These are phyloP conservation scores for Teratosphaeria zuluensis DNA, from an alignment of 2,329 filamentous ascomycete species.

Conservation along the genomic window DNA sequence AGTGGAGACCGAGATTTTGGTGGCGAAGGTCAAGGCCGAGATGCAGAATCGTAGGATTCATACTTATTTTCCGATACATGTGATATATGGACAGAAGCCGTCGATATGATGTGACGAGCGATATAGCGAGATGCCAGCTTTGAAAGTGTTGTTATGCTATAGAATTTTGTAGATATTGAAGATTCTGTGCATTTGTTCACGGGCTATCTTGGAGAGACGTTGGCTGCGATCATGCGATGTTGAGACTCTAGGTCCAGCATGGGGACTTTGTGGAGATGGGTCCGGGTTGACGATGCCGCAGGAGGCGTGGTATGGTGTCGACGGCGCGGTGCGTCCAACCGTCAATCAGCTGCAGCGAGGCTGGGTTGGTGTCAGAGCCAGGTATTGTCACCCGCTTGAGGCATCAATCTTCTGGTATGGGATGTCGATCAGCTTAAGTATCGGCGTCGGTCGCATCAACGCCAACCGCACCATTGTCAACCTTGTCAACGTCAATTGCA, in stretches of 20 bases:
- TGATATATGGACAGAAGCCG: constrained; percentile 18
- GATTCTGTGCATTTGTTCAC: not conserved
- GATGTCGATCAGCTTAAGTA: too few species aligned
- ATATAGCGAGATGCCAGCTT: not conserved
- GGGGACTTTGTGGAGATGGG: not conserved
- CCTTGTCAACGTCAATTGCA: not conserved
- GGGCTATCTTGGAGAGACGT: too few species aligned
- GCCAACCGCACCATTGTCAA: not conserved
- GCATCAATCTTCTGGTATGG: too few species aligned
- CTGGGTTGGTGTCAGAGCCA: too few species aligned
- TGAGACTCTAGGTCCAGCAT: too few species aligned
- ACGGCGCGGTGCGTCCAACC: too few species aligned
- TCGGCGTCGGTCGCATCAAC: too few species aligned
- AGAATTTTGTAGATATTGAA: not conserved
- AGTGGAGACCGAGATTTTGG: constrained; percentile 19
- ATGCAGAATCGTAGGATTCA: constrained; percentile 18
- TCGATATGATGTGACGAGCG: not conserved
- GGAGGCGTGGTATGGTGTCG: not conserved
- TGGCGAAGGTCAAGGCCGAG: constrained; percentile 18
- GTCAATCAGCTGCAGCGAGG: not conserved
- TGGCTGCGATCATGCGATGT: too few species aligned
- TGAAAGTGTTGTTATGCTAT: not conserved
- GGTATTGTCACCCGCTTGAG: too few species aligned
- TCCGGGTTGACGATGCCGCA: not conserved
- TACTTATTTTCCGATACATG: constrained; percentile 20